Base-by-base conservation (phyloP, 2,329 filamentous ascomycete species). In the Graphium sp. region DNA sequence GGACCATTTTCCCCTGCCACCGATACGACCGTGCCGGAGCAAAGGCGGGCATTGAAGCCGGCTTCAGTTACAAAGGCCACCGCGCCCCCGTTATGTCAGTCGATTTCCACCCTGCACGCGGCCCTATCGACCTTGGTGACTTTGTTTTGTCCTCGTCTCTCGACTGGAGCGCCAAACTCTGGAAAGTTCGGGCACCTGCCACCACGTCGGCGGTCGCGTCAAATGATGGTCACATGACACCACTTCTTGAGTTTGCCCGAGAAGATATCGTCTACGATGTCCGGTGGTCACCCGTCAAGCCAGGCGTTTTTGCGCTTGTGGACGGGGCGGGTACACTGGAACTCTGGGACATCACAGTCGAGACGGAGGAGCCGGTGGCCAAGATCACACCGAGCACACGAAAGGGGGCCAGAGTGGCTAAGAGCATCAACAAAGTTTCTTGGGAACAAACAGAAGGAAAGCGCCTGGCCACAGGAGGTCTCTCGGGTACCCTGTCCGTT, bases 231-330 rank as follows among this genome's bases (percentile, higher is more conserved):
- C 49, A 53, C 19, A 73, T 87, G 18, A 53, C 66, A 3, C 89
- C 89, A 0, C 61, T 98, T 16, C 65, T 95, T 9, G 84, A 95
- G 37, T 83, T 98, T 45, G 76, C 80, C 13, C 77, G 89, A 31
- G 91, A 98, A 54, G 91, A 98, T 43, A 76, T 94, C 13, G 85
- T 98, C 29, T 98, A 98, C 54, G 87, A 94, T 48, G 85, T 83
- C 3, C 77, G 76, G 30, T 98, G 91, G 91, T 92, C 83, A 10
- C 89, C 89, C 0, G 70, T 89, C 38, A 87, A 89, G 48, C 89
- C 89, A 1, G 85, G 84, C 21, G 81, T 98, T 7, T 98, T 98
- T 52, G 83, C 82, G 2, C 71, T 92, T 13, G 89, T 95, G 3
- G 91, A 98, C 41, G 89, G 89, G 19, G 82, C 81, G 3, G 91